Conservation (phyloP, 2,329 filamentous ascomycete species). For the Colletotrichum aenigma region DNA sequence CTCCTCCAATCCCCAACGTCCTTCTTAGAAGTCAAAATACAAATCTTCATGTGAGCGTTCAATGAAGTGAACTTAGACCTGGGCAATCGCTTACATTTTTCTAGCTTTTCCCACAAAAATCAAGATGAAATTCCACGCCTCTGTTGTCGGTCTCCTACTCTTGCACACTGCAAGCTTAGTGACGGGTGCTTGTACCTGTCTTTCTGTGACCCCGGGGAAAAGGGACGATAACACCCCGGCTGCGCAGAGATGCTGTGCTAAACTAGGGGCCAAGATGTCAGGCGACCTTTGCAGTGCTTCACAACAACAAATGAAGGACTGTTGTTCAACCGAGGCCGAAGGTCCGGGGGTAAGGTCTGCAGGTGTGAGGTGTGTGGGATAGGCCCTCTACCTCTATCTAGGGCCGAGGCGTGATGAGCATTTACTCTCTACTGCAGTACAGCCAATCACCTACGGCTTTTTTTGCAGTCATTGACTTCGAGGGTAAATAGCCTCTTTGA, state of each 20-base stretch:
- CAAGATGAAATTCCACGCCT: background rate
- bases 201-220: background rate
- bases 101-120: fast-evolving
- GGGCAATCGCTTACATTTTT: background rate
- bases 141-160: background rate
- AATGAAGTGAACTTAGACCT: fast-evolving
- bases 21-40: too few species aligned
- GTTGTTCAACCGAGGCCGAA: background rate
- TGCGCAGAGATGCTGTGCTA: background rate
- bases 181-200: background rate
- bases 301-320: background rate
- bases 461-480: background rate
- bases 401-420: background rate
- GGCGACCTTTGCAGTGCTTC: background rate
- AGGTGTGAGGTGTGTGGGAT: background rate
- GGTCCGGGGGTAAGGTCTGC: background rate
- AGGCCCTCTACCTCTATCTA: background rate
- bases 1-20: too few species aligned
- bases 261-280: background rate
- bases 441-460: fast-evolving
- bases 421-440: background rate
- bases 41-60: background rate
- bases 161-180: background rate
- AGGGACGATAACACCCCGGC: background rate
- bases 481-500: background rate